Conservation (phyloP, 352 stramenopile species). For the Pilasporangium apinafurcum region DNA sequence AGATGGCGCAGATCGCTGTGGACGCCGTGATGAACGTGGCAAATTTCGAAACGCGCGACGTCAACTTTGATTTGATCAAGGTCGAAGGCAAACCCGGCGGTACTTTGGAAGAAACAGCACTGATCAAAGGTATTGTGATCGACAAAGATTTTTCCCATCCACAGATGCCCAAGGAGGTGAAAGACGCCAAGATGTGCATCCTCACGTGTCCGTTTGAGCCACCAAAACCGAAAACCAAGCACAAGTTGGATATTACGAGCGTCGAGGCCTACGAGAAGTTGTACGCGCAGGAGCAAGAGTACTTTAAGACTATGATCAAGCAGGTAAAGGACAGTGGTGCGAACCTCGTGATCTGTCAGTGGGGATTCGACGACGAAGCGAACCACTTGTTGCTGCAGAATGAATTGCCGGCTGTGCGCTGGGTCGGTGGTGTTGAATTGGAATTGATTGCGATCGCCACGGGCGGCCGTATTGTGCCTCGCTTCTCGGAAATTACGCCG, state of each 20-base stretch:
- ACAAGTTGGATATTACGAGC: slow-evolving; percentile 99
- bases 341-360: slow-evolving; percentile 99
- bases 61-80: slow-evolving; percentile 99
- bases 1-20: slow-evolving; percentile 99
- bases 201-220: slow-evolving; percentile 99
- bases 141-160: slow-evolving; percentile 99
- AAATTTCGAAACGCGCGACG: slow-evolving; percentile 97
- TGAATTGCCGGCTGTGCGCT: slow-evolving; percentile 96
- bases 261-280: slow-evolving; percentile 97
- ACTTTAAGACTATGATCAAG: slow-evolving; percentile 99
- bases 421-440: slow-evolving; percentile 99
- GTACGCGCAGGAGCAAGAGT: slow-evolving; percentile 97
- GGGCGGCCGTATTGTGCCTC: slow-evolving; percentile 96
- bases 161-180: slow-evolving; percentile 97
- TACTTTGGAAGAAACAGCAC: slow-evolving; percentile 95
- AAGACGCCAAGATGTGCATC: slow-evolving; percentile 98
- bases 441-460: slow-evolving; percentile 99
- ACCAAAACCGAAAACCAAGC: slow-evolving; percentile 99
- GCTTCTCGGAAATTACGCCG: slow-evolving; percentile 95
- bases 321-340: slow-evolving; percentile 98
- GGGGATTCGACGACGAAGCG: slow-evolving; percentile 99
- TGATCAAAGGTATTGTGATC: slow-evolving; percentile 99
- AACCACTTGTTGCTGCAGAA: slow-evolving; percentile 99
- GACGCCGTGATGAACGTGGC: slow-evolving; percentile 97
- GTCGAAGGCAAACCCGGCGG: slow-evolving; percentile 98